phyloP scores from a whole-genome alignment of 2,329 filamentous ascomycete species.

The Alternaria burnsii region DNA sequence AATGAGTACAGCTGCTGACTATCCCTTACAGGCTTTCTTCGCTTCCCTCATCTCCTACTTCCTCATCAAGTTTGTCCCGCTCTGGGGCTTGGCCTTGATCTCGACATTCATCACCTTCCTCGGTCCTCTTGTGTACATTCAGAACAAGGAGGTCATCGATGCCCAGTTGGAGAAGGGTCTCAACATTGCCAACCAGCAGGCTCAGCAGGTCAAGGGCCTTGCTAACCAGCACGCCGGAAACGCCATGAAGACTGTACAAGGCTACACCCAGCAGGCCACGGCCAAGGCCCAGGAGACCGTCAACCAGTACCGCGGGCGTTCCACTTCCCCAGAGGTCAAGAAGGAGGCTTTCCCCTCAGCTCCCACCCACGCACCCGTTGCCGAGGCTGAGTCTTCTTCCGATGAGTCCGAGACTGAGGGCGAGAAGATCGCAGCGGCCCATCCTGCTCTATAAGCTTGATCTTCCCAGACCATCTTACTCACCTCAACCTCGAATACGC shows the following conservation, averaged over 20 bases:
- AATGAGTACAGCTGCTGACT: conserved; percentile 10
- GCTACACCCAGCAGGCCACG: conserved; percentile 68
- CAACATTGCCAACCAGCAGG: conserved; percentile 65
- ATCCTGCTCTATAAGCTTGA: conserved; percentile 39
- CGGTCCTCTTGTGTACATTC: conserved; percentile 69
- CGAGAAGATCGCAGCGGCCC: conserved; percentile 24
- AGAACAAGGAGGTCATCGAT: conserved; percentile 71
- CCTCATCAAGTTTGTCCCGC: conserved; percentile 71
- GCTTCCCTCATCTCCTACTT: conserved; percentile 68
- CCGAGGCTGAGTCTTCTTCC: conserved; percentile 13
- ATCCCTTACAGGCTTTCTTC: conserved; percentile 61
- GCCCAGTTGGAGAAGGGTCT: conserved; percentile 64
- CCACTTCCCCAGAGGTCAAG: conserved; percentile 46
- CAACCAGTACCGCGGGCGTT: conserved; percentile 51
- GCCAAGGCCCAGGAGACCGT: conserved; percentile 65
- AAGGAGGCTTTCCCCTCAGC: conserved; percentile 28
- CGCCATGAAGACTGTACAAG: conserved; percentile 65
- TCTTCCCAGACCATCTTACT: background rate
- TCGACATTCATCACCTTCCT: conserved; percentile 65
- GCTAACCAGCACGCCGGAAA: conserved; percentile 67
- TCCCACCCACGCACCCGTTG: conserved; percentile 24
- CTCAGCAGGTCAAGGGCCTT: conserved; percentile 66
- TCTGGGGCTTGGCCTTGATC: conserved; percentile 70
- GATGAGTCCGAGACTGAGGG: conserved; percentile 18
- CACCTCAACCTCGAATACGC: conserved; percentile 4